Percentiles rank a stretch among this genome's conserved stretches.
Conservation (phyloP, 768 basidiomycete genomes). For the Nidularia pulvinata region DNA sequence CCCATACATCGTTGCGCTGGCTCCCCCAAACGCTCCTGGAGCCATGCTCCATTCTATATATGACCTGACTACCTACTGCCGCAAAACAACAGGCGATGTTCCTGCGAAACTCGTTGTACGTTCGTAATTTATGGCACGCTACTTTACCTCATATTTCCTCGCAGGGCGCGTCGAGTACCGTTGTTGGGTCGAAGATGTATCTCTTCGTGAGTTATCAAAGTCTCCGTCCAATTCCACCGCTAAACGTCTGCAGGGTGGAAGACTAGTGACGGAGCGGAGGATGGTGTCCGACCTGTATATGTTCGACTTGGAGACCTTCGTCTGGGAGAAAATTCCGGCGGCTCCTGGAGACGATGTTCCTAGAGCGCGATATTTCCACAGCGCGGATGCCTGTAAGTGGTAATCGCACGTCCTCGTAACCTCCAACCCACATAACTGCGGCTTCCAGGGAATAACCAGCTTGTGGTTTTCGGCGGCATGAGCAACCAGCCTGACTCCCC, state of each 20-base stretch:
- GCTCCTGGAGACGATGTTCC: slow-evolving; percentile 72
- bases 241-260: slow-evolving; percentile 63
- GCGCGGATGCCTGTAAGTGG: slow-evolving; percentile 76
- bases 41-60: slow-evolving; percentile 77
- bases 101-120: slow-evolving; percentile 87
- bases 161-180: slow-evolving; percentile 90
- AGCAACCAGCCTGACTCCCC: slow-evolving; percentile 72
- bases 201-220: slow-evolving; percentile 64
- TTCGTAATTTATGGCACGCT: slow-evolving; percentile 10
- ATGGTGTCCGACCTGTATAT: slow-evolving; percentile 92
- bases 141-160: slow-evolving; percentile 6
- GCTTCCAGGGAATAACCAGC: slow-evolving; percentile 78
- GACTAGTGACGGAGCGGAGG: slow-evolving; percentile 80
- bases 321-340: slow-evolving; percentile 73
- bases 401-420: not conserved
- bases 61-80: slow-evolving; percentile 85
- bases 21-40: slow-evolving; percentile 7
- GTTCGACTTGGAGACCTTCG: slow-evolving; percentile 81
- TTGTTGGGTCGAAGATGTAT: slow-evolving; percentile 86
- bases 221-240: not conserved
- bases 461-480: slow-evolving; percentile 97
- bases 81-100: slow-evolving; percentile 83
- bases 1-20: slow-evolving; percentile 2
- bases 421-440: too few relatives aligned
- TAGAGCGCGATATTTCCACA: slow-evolving; percentile 92